Percentiles rank a stretch among this genome's conserved stretches.
phyloP scores from a whole-genome alignment of 192 early-diverging fungal genomes.

The Rhizophagus prolifer region DNA sequence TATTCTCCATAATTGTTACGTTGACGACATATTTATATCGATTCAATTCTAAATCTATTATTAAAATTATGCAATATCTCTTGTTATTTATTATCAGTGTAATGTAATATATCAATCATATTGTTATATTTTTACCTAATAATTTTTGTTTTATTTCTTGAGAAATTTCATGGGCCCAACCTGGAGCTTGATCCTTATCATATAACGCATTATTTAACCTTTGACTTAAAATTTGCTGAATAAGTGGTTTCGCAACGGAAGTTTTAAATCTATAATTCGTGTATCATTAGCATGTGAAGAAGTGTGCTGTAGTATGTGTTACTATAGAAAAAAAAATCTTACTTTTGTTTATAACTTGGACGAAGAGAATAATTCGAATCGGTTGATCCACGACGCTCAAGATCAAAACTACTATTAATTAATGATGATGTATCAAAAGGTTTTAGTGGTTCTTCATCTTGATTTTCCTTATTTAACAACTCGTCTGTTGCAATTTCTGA shows the following conservation, averaged over 20 bases:
- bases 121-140: neutral
- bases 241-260: neutral
- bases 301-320: too few species aligned
- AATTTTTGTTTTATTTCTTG: constrained; percentile 22
- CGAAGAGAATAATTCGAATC: neutral
- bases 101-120: neutral
- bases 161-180: constrained; percentile 21
- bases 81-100: neutral
- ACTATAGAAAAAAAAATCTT: neutral
- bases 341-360: constrained; percentile 23
- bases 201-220: constrained; percentile 6
- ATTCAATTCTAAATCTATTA: neutral
- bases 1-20: constrained; percentile 20
- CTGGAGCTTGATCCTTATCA: constrained; percentile 22
- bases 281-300: neutral
- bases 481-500: too few species aligned
- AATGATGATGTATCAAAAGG: neutral
- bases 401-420: neutral
- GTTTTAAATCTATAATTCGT: constrained; percentile 6
- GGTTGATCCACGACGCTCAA: neutral
- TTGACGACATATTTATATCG: constrained; percentile 24
- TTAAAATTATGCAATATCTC: neutral
- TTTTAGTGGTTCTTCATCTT: neutral
- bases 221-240: neutral
- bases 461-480: too few species aligned